Base-by-base conservation (phyloP, 495 filamentous ascomycete genomes). In the Rhypophila decipiens region DNA sequence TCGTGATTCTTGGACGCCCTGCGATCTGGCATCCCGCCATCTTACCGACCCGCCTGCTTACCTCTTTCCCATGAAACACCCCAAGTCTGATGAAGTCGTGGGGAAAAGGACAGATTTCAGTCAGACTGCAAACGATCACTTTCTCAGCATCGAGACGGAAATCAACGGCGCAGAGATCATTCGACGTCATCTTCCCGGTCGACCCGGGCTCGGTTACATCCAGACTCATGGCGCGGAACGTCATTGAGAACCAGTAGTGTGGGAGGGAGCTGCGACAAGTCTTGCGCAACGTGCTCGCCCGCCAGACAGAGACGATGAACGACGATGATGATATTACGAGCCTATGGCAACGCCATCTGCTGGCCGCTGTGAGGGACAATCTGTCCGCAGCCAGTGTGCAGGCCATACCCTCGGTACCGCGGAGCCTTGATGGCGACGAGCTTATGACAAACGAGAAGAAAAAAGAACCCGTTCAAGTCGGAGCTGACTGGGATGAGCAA, bases 321-420 rank as follows among this genome's bases (percentile, higher is more conserved):
- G 27, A 31, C 27, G 27, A 42, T 27, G 47, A 44, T 5, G 52
- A 59, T n/a, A 48, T 57, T 18, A 40, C 46, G 10, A 39, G 49
- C 2, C 44, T 50, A 11, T 57, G 57, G 57, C 44, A 49, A 17
- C 39, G 57, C 10, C 57, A 59, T 22, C 11, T 57, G 11, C 37
- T 36, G 8, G 44, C 4, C 27, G 36, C 36, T 3, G 43, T 53
- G 5, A 35, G 53, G 3, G 24, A 51, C 31, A 46, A 53, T 24
- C 51, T 57, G 5, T 53, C 46, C 4, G 23, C 50, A 10, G 23
- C 31, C 2, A 53, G 53, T 17, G 31, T 57, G 13, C 47, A 42
- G 27, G 53, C 50, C 22, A 10, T 45, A 24, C 48, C 50, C n/a
- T 51, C 53, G 2, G 36, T 10, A 8, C 18, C 42, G 1, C 5